Evolutionary conservation across 768 basidiomycete species (phyloP), one percentile per base, ranked within the genome.

Genomic region (Leccinum aurantiacum): DNA sequence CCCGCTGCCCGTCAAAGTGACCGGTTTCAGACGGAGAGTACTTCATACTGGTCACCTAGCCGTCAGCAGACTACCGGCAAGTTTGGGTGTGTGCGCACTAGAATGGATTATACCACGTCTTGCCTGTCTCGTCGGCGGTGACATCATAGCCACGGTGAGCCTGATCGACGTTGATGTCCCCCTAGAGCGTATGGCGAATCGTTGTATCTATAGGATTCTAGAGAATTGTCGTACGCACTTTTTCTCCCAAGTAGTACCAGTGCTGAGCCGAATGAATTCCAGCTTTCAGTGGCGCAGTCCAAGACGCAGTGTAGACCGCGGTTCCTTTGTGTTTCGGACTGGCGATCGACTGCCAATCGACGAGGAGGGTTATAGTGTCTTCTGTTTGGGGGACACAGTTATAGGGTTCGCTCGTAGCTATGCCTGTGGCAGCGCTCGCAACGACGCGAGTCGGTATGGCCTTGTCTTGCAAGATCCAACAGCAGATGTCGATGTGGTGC

Each of bases 241-340:
- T 95, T 78, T 92, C 89, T 53, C 84, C 94, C 90, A 95, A 92
- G 76, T 95, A 95, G 75, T 95, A 93, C 90, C 91, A 95, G 69
- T 92, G 88, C 69, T 97, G 94, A 44, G 88, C 89, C 8, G 90
- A 88, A 73, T 95, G 93, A 9, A 96, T 82, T n/a, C 93, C 94
- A 22, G 90, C 81, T 71, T 91, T 90, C 60, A 93, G 77, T 17
- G 94, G 95, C 1, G 95, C 94, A 1, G 94, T 95, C 94, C 94
- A 97, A 54, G 89, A 91, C 9, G 95, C 93, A 5, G 95, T 95
- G 77, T 94, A 97, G 1, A 96, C 91, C 2, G 85, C 94, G 1
- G 90, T 94, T 24, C 95, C 94, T 61, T 79, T 83, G 76, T 93
- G 91, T 65, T 78, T 87, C 15, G 83, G 73, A 74, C 89, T 91